Evolutionary conservation across 208 protist genomes (phyloP).

Genomic region (Wallacemonas collosoma): DNA sequence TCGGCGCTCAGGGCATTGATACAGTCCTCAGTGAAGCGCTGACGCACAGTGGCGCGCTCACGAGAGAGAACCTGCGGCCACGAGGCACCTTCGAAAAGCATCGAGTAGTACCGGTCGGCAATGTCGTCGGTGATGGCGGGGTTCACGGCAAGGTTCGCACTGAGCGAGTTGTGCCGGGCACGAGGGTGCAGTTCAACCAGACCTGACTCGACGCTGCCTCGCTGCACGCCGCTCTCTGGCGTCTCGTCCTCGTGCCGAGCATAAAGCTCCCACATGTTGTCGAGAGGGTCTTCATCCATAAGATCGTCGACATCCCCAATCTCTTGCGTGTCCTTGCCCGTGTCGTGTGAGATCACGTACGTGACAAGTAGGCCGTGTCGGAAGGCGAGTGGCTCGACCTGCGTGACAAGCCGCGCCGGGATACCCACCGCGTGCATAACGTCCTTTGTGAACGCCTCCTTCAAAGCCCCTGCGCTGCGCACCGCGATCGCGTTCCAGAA

Average conservation of each 20-base stretch:
- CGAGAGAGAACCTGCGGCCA: slow-evolving; percentile 12
- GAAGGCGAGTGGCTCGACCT: slow-evolving; percentile 13
- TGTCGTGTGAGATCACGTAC: slow-evolving; percentile 15
- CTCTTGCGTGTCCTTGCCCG: neutral
- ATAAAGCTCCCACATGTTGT: slow-evolving; percentile 26
- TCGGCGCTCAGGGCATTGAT: slow-evolving; percentile 15
- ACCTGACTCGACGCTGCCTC: neutral
- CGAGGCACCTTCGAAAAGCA: slow-evolving; percentile 12
- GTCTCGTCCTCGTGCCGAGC: neutral
- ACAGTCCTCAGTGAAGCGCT: slow-evolving; percentile 16
- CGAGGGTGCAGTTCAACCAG: neutral
- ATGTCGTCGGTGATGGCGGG: slow-evolving; percentile 1
- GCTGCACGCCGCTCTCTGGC: neutral
- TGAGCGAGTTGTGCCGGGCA: slow-evolving; percentile 2
- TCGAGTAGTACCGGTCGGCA: slow-evolving; percentile 19
- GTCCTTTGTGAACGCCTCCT: slow-evolving; percentile 10
- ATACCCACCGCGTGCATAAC: slow-evolving; percentile 8
- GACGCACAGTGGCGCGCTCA: slow-evolving; percentile 1
- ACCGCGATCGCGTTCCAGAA: slow-evolving; percentile 13
- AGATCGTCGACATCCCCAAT: slow-evolving; percentile 24
- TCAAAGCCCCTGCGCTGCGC: neutral
- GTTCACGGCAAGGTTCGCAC: neutral
- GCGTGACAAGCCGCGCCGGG: neutral
- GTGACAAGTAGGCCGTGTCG: slow-evolving; percentile 15
- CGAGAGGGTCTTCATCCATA: slow-evolving; percentile 16